Base-by-base conservation (phyloP, 2,329 filamentous ascomycete genomes). In the Penicillium sp. region DNA sequence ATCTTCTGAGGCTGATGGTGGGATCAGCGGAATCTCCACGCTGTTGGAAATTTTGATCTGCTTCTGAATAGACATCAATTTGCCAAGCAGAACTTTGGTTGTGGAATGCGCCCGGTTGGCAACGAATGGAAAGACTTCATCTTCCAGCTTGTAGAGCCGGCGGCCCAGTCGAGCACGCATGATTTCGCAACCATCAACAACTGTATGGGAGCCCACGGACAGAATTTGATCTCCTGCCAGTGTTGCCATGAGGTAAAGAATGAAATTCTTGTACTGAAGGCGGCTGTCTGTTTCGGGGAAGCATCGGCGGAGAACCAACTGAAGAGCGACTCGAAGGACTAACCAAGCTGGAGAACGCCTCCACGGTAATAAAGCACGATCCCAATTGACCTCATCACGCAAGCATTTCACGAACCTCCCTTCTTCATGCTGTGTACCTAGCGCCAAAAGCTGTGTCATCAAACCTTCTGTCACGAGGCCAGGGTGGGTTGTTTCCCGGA, bases 401-500 rank as follows among this genome's bases (percentile, higher is more conserved):
- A 78, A 80, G 41, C 78, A 70, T 57, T 85, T 86, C 40, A 60
- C 69, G 25, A 85, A 71, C 0, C 67, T 64, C 0, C 42, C 8
- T 0, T 62, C 60, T 1, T 58, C 15, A 9, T 58, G 56, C 0
- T 65, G 54, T 13, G 64, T 44, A 0, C 80, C 80, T 3, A 77
- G 52, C 3, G 74, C 70, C 23, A 68, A 61, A 5, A 82, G 61
- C 5, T 80, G 68, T 0, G 71, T 72, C 12, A 79, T 68, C 1
- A 83, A 62, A 4, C 80, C 71, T 45, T 84, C 78, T 0, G 80
- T 83, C 0, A 85, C 72, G 4, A 83, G 66, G 0, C 66, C 68
- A 3, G 83, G 82, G 53, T 80, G 55, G 0, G 61, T 64, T 0
- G 79, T 79, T 13, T 85, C 79, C 4, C 80, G 73, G 0, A 62